Percentiles rank a stretch among this genome's conserved stretches.
phyloP scores from a whole-genome alignment of 176 grass and related monocot species.

The Elymus sibiricus region DNA sequence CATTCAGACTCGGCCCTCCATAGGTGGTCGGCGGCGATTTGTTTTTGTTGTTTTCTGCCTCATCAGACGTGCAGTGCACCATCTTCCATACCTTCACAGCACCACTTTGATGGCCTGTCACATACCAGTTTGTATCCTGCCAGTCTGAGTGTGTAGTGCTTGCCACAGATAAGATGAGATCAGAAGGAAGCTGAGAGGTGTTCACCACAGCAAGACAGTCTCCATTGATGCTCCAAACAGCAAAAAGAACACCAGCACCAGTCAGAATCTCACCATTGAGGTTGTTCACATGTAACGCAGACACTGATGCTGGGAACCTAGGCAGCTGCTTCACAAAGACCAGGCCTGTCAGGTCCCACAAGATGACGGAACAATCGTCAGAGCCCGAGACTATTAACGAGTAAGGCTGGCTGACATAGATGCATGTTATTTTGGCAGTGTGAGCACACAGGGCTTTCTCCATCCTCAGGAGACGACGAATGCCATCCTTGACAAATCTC shows the following conservation, averaged over 20 bases:
- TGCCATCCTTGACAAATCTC: constrained; percentile 89
- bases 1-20: constrained; percentile 53
- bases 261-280: constrained; percentile 88
- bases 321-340: constrained; percentile 97
- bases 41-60: constrained; percentile 46
- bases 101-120: constrained; percentile 97
- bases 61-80: constrained; percentile 81
- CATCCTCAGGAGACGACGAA: constrained; percentile 59
- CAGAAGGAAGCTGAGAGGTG: constrained; percentile 95
- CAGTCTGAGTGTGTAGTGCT: constrained; percentile 79
- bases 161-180: constrained; percentile 94
- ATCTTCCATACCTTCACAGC: constrained; percentile 99
- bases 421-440: constrained; percentile 83
- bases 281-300: constrained; percentile 87
- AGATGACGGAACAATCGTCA: constrained; percentile 89
- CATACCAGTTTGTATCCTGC: constrained; percentile 93
- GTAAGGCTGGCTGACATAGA: constrained; percentile 93
- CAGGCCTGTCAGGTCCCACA: constrained; percentile 91
- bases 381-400: constrained; percentile 91
- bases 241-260: constrained; percentile 86
- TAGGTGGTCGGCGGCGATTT: constrained; percentile 43
- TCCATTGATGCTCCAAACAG: constrained; percentile 91
- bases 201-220: constrained; percentile 94
- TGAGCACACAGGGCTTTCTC: constrained; percentile 84
- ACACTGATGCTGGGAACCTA: constrained; percentile 78